phyloP scores from a whole-genome alignment of 2,329 filamentous ascomycete genomes.

The Fusarium humuli region DNA sequence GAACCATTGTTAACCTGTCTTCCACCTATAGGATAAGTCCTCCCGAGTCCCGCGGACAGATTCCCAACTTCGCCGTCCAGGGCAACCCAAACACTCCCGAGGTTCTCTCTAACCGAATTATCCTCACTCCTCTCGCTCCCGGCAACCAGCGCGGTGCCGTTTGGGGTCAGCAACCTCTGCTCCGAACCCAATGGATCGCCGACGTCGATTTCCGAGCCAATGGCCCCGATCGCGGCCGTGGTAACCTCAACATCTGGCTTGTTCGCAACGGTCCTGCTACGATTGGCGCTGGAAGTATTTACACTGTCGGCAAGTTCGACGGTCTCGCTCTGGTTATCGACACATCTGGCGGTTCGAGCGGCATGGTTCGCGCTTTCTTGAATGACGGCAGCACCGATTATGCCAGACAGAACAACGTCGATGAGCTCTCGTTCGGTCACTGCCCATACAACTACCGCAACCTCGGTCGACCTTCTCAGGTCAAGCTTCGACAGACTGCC shows the following conservation, averaged over 20 bases:
- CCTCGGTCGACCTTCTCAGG: constrained; percentile 81
- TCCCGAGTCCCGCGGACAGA: constrained; percentile 59
- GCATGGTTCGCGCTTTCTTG: constrained; percentile 89
- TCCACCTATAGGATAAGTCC: constrained; percentile 69
- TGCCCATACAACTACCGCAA: constrained; percentile 94
- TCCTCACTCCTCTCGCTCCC: constrained; percentile 88
- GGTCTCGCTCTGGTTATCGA: constrained; percentile 91
- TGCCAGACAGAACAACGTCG: constrained; percentile 77
- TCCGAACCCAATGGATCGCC: constrained; percentile 78
- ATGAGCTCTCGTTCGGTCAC: constrained; percentile 90
- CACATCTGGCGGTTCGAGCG: constrained; percentile 79
- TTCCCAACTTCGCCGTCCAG: constrained; percentile 67
- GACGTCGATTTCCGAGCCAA: constrained; percentile 90
- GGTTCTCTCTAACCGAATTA: constrained; percentile 86
- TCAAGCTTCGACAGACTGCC: constrained; percentile 77
- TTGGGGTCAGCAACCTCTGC: constrained; percentile 76
- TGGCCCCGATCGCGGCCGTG: constrained; percentile 85
- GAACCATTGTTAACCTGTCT: constrained; percentile 22
- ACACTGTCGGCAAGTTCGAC: constrained; percentile 86
- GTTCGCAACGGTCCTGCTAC: constrained; percentile 73
- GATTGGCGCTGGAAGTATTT: constrained; percentile 81
- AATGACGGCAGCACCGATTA: constrained; percentile 91
- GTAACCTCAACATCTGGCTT: constrained; percentile 96
- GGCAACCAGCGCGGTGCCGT: constrained; percentile 86
- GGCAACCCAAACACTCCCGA: constrained; percentile 68